Percentiles rank a stretch among this genome's conserved stretches.
Conservation (phyloP, 2,329 filamentous ascomycete genomes). For the Sordariomycetes sp. region DNA sequence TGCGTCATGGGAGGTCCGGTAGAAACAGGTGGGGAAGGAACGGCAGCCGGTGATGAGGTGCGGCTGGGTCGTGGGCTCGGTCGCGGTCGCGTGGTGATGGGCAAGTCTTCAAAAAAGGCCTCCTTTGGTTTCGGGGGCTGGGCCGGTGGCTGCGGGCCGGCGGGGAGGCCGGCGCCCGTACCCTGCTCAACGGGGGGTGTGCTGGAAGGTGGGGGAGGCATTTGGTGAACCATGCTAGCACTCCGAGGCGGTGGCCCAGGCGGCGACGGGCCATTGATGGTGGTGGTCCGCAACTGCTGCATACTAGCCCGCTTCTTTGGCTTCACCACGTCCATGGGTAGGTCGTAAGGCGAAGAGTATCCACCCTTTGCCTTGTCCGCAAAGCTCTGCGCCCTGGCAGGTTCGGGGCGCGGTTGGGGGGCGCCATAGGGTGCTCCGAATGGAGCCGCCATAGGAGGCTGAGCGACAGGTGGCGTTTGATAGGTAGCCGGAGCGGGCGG, state of each 20-base stretch:
- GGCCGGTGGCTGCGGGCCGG: slow-evolving; percentile 18
- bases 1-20: slow-evolving; percentile 14
- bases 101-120: slow-evolving; percentile 70
- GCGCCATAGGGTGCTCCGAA: slow-evolving; percentile 20
- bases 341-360: slow-evolving; percentile 87
- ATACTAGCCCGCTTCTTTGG: slow-evolving; percentile 53
- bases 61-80: slow-evolving; percentile 40
- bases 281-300: slow-evolving; percentile 34
- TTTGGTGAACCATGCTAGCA: slow-evolving; percentile 38
- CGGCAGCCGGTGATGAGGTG: slow-evolving; percentile 11
- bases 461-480: slow-evolving; percentile 7
- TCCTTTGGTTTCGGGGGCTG: slow-evolving; percentile 25
- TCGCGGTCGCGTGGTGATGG: slow-evolving; percentile 46
- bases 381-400: slow-evolving; percentile 64
- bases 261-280: slow-evolving; percentile 21
- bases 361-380: slow-evolving; percentile 81
- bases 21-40: slow-evolving; percentile 11
- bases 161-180: slow-evolving; percentile 15
- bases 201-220: slow-evolving; percentile 7
- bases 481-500: slow-evolving; percentile 10
- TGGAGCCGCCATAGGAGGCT: slow-evolving; percentile 11
- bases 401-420: slow-evolving; percentile 25
- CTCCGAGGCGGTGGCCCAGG: slow-evolving; percentile 44
- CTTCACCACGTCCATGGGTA: slow-evolving; percentile 65
- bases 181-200: background rate